A percentile compares a stretch with the other conserved stretches of the same genome.
Conservation (phyloP, 345 rosid genomes). For the Murraya paniculata region DNA sequence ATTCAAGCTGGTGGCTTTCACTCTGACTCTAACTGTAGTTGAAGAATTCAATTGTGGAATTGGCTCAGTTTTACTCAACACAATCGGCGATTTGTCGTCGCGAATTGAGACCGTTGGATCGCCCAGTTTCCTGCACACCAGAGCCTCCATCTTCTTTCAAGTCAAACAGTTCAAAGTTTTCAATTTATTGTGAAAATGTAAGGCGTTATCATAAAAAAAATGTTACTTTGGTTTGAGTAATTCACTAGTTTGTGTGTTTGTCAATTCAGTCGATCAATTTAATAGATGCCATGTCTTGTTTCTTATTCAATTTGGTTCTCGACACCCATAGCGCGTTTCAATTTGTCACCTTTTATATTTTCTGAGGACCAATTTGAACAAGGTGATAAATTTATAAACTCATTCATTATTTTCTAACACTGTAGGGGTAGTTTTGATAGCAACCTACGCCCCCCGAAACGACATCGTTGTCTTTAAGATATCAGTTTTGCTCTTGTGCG, state of each 20-base stretch:
- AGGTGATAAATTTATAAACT: not conserved
- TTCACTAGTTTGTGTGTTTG: not conserved
- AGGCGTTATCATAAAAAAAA: not conserved
- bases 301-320: too few relatives aligned
- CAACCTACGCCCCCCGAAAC: not conserved
- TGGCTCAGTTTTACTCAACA: constrained; percentile 38
- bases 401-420: too few relatives aligned
- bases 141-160: constrained; percentile 62
- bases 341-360: too few relatives aligned
- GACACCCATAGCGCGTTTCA: too few relatives aligned
- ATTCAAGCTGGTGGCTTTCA: constrained; percentile 93
- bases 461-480: not conserved
- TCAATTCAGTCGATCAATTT: not conserved
- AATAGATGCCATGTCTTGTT: not conserved
- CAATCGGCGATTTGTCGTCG: constrained; percentile 46
- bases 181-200: too few relatives aligned
- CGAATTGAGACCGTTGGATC: constrained; percentile 47
- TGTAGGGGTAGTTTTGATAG: too few relatives aligned
- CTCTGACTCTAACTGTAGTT: constrained; percentile 67
- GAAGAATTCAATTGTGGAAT: constrained; percentile 59
- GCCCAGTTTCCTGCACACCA: constrained; percentile 69
- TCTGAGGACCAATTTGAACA: not conserved
- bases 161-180: not conserved
- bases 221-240: not conserved
- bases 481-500: not conserved